Base-by-base conservation (phyloP, 768 basidiomycete species). In the Serendipita sp. region DNA sequence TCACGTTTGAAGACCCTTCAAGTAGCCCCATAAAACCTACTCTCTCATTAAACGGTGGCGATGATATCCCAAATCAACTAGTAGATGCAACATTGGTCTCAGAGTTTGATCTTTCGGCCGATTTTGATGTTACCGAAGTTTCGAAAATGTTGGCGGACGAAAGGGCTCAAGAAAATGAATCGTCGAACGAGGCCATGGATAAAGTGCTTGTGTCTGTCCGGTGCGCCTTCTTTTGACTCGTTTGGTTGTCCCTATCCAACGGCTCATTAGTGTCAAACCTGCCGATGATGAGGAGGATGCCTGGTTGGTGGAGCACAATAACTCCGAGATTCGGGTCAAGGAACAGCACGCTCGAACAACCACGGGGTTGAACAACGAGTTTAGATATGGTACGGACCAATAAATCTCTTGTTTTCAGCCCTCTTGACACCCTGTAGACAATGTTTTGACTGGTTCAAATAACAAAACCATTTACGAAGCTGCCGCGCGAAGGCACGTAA, bases 141-240 rank as follows among this genome's bases (percentile, higher is more conserved):
- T 60, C 55, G 4, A 60, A n/a, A n/a, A 60, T 60, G 27, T 29
- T 60, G 29, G 36, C 27, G 2, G 55, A 60, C 36, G 55, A 60
- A 34, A 10, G 33, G 3, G 36, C 27, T 8, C 27, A 36, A 27
- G 27, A 16, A 36, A 36, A 60, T n/a, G 55, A 31, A 11, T 27
- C 55, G 16, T 34, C 27, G 10, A 27, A 23, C 27, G 36, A 31
- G 8, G 10, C 55, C 8, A 27, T 37, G 34, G 88, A 91, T 72
- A 91, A 91, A 71, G 90, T 91, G 50, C 83, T 91, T 72, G 89
- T 91, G 23, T 90, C 89, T 29, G 79, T 92, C 68, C 79, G 88
- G 87, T 88, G 66, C 60, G 71, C 67, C 50, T 45, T 23, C 66
- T 60, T 34, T 29, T 34, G 33, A 3, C 50, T 44, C 16, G 1